A percentile compares a stretch with the other conserved stretches of the same genome.
Conservation (phyloP, 2,329 filamentous ascomycete genomes). For the Cladosporium oxysporum region DNA sequence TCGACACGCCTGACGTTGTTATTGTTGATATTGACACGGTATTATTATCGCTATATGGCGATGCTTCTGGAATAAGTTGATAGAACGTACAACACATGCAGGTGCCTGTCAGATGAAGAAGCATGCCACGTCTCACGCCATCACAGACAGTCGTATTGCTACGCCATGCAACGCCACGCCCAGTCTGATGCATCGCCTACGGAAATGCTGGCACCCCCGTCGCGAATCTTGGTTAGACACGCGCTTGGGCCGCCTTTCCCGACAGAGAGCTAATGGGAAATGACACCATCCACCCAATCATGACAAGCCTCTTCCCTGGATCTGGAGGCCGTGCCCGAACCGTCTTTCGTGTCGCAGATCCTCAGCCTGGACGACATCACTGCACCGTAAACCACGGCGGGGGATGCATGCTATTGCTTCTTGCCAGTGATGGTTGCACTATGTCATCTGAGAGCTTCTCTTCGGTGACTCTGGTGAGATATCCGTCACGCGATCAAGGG, state of each 20-base stretch:
- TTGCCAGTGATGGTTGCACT: not conserved
- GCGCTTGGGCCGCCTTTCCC: not conserved
- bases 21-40: not conserved
- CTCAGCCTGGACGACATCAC: slow-evolving; percentile 8
- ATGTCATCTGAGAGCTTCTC: not conserved
- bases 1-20: slow-evolving; percentile 2
- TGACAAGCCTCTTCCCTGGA: not conserved
- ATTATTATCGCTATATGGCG: not conserved
- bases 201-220: slow-evolving; percentile 3
- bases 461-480: not conserved
- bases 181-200: slow-evolving; percentile 4
- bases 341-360: not conserved
- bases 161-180: not conserved
- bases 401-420: not conserved
- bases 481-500: not conserved
- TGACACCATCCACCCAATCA: not conserved
- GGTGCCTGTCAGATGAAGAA: not conserved
- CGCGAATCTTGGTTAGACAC: not conserved
- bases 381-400: not conserved
- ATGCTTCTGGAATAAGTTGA: not conserved
- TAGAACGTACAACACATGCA: not conserved
- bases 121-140: not conserved
- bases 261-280: not conserved
- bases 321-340: not conserved
- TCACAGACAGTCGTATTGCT: not conserved